phyloP scores from a whole-genome alignment of 768 basidiomycete species.

The Termitomyces sp. region DNA sequence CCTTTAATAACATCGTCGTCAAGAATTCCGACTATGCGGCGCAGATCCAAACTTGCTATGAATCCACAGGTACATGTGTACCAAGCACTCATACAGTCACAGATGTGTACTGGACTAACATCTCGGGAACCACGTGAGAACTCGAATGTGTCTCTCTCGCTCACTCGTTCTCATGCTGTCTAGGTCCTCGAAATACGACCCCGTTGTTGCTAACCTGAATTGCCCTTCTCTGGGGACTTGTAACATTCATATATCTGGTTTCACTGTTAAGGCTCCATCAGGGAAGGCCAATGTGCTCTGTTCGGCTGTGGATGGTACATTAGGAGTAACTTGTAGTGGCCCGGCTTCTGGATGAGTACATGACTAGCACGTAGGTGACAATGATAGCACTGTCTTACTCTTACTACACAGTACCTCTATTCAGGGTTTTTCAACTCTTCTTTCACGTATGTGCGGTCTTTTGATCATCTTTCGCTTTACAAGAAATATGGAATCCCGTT shows the following conservation, averaged over 20 bases:
- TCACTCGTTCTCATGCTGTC: background rate
- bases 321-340: constrained; percentile 22
- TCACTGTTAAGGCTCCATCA: constrained; percentile 22
- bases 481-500: no score
- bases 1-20: constrained; percentile 23
- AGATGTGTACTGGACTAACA: constrained; percentile 20
- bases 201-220: constrained; percentile 23
- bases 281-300: constrained; percentile 21
- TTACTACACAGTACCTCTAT: no score
- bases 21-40: constrained; percentile 29
- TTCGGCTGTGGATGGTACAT: constrained; percentile 20
- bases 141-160: no score
- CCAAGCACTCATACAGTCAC: constrained; percentile 20
- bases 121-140: constrained; percentile 25
- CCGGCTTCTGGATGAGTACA: constrained; percentile 20
- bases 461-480: no score
- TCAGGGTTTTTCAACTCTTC: no score
- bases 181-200: constrained; percentile 20
- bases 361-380: background rate
- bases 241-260: constrained; percentile 18
- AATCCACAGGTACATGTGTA: constrained; percentile 19
- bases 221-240: constrained; percentile 23
- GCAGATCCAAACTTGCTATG: constrained; percentile 28
- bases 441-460: no score
- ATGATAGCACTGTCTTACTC: background rate